phyloP scores from a whole-genome alignment of 1,139 yeast species.

The Pichia sp. region DNA sequence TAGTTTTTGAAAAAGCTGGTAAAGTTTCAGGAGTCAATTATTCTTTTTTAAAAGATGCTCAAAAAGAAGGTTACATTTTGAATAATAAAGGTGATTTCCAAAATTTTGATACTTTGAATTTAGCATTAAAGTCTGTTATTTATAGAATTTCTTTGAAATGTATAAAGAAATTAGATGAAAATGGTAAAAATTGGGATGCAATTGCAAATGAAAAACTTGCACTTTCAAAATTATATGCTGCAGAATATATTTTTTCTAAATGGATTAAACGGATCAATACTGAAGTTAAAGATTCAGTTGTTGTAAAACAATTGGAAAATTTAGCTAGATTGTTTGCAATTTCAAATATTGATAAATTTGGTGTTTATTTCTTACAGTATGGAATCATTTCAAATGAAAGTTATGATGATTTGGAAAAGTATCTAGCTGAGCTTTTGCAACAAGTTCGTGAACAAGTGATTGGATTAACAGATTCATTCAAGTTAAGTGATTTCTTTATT shows the following conservation, averaged over 20 bases:
- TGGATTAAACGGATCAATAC: constrained; percentile 34
- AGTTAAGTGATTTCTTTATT: constrained; percentile 75
- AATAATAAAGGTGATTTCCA: constrained; percentile 31
- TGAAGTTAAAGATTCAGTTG: constrained; percentile 16
- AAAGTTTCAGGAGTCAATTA: constrained; percentile 24
- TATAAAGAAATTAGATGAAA: constrained; percentile 38
- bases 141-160: constrained; percentile 44
- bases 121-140: constrained; percentile 40
- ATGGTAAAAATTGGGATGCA: constrained; percentile 46
- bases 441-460: constrained; percentile 65
- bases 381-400: constrained; percentile 46
- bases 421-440: constrained; percentile 40
- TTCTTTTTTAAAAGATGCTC: constrained; percentile 23
- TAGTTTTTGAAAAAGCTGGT: constrained; percentile 33
- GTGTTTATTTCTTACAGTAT: constrained; percentile 70
- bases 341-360: constrained; percentile 66
- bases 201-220: constrained; percentile 55
- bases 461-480: constrained; percentile 85
- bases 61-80: constrained; percentile 31
- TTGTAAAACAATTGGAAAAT: constrained; percentile 37
- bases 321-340: constrained; percentile 61
- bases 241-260: constrained; percentile 46
- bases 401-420: constrained; percentile 31
- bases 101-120: constrained; percentile 29
- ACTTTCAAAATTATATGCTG: constrained; percentile 59